A percentile compares a stretch with the other conserved stretches of the same genome.
phyloP scores from a whole-genome alignment of 306 rosid genomes.

The Cucurbita pepo region DNA sequence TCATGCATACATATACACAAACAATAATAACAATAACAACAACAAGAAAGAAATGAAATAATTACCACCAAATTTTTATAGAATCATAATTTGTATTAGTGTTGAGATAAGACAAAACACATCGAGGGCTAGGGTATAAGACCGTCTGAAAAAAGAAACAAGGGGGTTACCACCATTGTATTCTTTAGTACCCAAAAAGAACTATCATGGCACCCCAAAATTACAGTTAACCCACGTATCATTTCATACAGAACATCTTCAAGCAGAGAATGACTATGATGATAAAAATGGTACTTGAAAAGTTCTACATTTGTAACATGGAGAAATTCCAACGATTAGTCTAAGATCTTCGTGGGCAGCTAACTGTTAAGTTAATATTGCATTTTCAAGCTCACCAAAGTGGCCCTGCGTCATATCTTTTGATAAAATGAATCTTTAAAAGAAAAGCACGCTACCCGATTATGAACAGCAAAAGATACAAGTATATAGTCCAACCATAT shows the following conservation, averaged over 20 bases:
- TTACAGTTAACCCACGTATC: not conserved
- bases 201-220: not conserved
- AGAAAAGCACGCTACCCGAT: not conserved
- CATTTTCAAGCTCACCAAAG: not conserved
- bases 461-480: not conserved
- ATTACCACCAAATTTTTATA: not conserved
- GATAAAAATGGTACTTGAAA: not conserved
- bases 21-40: not conserved
- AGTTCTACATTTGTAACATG: not conserved
- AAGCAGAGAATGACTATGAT: not conserved
- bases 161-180: not conserved
- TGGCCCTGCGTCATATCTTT: not conserved
- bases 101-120: not conserved
- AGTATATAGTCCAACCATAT: not conserved
- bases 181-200: not conserved
- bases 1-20: not conserved
- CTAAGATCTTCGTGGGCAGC: not conserved
- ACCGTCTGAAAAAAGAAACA: not conserved
- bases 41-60: not conserved
- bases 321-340: not conserved
- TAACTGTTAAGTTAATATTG: not conserved
- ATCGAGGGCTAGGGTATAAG: not conserved
- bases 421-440: not conserved
- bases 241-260: not conserved
- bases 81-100: not conserved